Evolutionary conservation across 225 moss, liverwort and hornwort species (phyloP).

Genomic region (Ulota crispa): DNA sequence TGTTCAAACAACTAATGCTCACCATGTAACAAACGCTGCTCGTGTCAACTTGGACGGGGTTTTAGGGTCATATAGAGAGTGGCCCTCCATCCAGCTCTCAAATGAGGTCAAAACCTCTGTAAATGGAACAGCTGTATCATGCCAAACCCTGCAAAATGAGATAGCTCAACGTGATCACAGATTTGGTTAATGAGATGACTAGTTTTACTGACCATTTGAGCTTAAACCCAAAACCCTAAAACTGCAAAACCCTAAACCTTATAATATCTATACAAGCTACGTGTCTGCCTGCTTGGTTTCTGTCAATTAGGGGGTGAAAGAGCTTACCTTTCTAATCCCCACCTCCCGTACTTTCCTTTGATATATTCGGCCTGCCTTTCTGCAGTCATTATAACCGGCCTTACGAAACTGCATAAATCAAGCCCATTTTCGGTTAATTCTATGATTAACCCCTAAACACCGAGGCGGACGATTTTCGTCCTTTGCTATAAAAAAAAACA

Average conservation of each 20-base stretch:
- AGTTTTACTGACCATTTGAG: neutral
- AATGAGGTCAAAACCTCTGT: slow-evolving; percentile 74
- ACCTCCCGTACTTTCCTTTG: slow-evolving; percentile 85
- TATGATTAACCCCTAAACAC: too few species aligned
- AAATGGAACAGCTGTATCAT: slow-evolving; percentile 93
- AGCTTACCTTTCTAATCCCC: slow-evolving; percentile 87
- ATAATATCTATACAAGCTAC: neutral
- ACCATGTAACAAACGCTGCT: slow-evolving; percentile 99
- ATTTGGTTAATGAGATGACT: neutral
- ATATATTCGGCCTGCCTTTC: slow-evolving; percentile 81
- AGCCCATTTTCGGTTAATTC: neutral
- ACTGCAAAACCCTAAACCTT: too few species aligned
- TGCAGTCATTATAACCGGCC: slow-evolving; percentile 83
- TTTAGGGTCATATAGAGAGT: slow-evolving; percentile 59
- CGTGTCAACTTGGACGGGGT: slow-evolving; percentile 55
- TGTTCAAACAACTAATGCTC: slow-evolving; percentile 12
- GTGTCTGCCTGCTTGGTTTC: neutral
- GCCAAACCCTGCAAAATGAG: slow-evolving; percentile 80
- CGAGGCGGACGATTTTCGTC: too few species aligned
- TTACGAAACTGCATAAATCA: slow-evolving; percentile 68
- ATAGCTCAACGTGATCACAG: slow-evolving; percentile 1
- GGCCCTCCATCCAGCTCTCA: slow-evolving; percentile 77
- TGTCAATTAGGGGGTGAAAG: neutral
- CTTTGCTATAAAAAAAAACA: too few species aligned
- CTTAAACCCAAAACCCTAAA: too few species aligned